Conservation (phyloP, 306 rosid genomes). For the Vigna reflexopilosa region DNA sequence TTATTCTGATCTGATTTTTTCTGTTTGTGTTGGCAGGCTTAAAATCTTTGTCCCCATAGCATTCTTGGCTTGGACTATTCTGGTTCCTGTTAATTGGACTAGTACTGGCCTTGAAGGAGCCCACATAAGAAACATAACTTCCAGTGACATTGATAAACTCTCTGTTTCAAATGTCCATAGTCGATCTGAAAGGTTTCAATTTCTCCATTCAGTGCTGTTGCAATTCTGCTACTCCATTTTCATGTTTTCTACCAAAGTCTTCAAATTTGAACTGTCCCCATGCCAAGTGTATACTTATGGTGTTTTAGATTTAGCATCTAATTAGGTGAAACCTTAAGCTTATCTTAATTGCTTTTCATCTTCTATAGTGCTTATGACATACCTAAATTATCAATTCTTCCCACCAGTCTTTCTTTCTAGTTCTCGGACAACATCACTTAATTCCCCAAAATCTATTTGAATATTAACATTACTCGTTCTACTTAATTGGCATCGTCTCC, state of each 20-base stretch:
- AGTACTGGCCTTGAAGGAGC: constrained; percentile 45
- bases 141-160: constrained; percentile 84
- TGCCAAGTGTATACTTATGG: neutral
- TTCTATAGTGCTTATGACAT: neutral
- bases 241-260: neutral
- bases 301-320: neutral
- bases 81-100: constrained; percentile 84
- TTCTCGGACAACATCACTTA: neutral
- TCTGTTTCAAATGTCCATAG: constrained; percentile 68
- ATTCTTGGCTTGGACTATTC: constrained; percentile 65
- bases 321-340: constrained; percentile 13
- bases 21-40: constrained; percentile 58
- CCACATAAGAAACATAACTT: constrained; percentile 54
- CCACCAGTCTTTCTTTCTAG: neutral
- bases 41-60: constrained; percentile 87
- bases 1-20: constrained; percentile 12
- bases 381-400: neutral
- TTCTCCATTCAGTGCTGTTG: constrained; percentile 29
- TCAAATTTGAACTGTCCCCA: neutral
- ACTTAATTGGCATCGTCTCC: neutral
- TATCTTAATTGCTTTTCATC: constrained; percentile 1
- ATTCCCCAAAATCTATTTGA: neutral
- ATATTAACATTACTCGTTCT: neutral
- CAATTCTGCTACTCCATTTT: constrained; percentile 1
- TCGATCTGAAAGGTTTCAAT: constrained; percentile 64